Evolutionary conservation across 1,284 basidiomycete genomes (phyloP), one percentile per base, ranked within the genome.

Genomic region (Heimioporus punctisporus): DNA sequence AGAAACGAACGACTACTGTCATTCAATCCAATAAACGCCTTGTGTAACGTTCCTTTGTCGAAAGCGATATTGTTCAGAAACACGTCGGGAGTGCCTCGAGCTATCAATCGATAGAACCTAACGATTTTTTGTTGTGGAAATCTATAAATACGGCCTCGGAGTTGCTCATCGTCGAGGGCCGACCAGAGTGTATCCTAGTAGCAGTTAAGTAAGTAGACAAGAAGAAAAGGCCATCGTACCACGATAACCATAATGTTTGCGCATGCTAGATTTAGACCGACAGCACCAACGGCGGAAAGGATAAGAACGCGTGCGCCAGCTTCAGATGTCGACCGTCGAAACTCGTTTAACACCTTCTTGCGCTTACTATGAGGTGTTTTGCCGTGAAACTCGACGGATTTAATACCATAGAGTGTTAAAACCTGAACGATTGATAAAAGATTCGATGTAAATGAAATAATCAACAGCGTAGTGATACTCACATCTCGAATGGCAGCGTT

Each of bases 201-300:
- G 23, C 10, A 26, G 7, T 3, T 23, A n/a, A 19, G 23, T 2
- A 10, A 26, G 24, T 17, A 19, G 7, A 17, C 14, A 23, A 19
- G 9, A 34, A 5, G 8, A 34, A 14, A 34, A 14, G 14, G 34
- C 15, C 6, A 12, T 61, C 63, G 26, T 0, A 65, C 61, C 0
- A 54, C 41, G 0, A 69, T 51, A 2, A 65, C 37, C 48, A 70
- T 51, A 1, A 70, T 30, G 24, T 67, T 68, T 0, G 61, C 54
- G 5, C 50, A 68, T 1, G 58, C 56, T 0, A 70, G 31, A 23
- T 70, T 70, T 0, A 70, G 39, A 0, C 64, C 51, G 0, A 63
- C 42, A 0, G 31, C 24, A 0, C 64, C 57, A 2, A 69, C 65
- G 31, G 43, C 48, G 0, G 66, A 70, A 0, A 70, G 40, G 1